phyloP scores from a whole-genome alignment of 306 rosid genomes.

The Calophaca sinica region DNA sequence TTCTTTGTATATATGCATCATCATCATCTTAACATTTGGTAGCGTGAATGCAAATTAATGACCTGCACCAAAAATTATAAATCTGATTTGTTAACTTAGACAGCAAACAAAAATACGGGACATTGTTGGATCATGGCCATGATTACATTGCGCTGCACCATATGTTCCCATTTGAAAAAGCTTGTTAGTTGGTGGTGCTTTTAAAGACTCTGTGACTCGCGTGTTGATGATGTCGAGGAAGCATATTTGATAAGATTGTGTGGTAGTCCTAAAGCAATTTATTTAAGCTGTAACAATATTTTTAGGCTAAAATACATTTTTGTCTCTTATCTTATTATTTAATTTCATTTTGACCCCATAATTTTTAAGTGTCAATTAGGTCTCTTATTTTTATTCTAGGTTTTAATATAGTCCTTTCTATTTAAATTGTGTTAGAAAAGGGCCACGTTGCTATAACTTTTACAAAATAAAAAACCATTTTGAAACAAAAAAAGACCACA shows the following conservation, averaged over 20 bases:
- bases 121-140: slow-evolving; percentile 49
- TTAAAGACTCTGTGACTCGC: slow-evolving; percentile 54
- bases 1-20: background rate
- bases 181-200: slow-evolving; percentile 54
- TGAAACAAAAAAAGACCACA: no score
- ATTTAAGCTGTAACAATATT: no score
- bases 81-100: slow-evolving; percentile 24
- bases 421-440: no score
- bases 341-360: no score
- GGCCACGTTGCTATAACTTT: no score
- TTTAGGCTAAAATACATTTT: no score
- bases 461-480: no score
- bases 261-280: no score
- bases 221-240: slow-evolving; percentile 59
- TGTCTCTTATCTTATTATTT: no score
- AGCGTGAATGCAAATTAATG: slow-evolving; percentile 50
- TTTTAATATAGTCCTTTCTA: no score
- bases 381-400: no score
- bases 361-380: no score
- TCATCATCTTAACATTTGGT: slow-evolving; percentile 6
- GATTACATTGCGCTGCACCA: slow-evolving; percentile 56
- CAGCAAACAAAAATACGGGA: slow-evolving; percentile 48
- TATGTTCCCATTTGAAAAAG: slow-evolving; percentile 48
- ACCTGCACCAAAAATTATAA: slow-evolving; percentile 5
- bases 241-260: background rate